Evolutionary conservation across 1,284 basidiomycete species (phyloP).

Genomic region (Uromyces viciae-fabae): DNA sequence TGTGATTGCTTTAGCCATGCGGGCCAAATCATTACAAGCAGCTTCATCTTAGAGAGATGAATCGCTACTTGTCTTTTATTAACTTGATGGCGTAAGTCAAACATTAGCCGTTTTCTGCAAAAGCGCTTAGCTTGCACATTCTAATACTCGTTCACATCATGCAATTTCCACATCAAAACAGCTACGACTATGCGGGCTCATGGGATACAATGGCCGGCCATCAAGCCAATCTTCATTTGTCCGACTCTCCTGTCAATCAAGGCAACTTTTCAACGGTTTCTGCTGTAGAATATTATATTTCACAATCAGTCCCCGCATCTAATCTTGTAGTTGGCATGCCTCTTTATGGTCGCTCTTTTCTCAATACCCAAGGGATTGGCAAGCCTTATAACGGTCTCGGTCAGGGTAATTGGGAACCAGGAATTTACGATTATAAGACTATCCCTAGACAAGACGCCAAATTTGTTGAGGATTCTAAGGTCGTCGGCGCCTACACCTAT

Average conservation of each 20-base stretch:
- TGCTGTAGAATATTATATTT: slow-evolving; percentile 34
- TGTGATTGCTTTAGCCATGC: slow-evolving; percentile 30
- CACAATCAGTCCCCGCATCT: slow-evolving; percentile 26
- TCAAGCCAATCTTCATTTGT: slow-evolving; percentile 39
- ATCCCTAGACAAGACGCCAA: slow-evolving; percentile 14
- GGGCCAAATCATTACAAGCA: slow-evolving; percentile 44
- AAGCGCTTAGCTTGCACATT: too few relatives aligned
- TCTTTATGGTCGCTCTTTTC: slow-evolving; percentile 44
- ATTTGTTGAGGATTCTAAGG: slow-evolving; percentile 33
- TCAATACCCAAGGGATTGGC: slow-evolving; percentile 41
- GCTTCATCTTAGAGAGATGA: slow-evolving; percentile 35
- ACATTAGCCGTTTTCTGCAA: not conserved
- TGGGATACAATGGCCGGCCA: slow-evolving; percentile 44
- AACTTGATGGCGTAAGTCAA: slow-evolving; percentile 44
- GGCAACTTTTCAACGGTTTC: slow-evolving; percentile 42
- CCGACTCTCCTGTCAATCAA: slow-evolving; percentile 29
- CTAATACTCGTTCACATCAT: not conserved
- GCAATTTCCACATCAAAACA: not conserved
- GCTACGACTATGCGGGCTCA: slow-evolving; percentile 45
- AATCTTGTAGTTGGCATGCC: slow-evolving; percentile 45
- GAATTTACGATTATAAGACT: slow-evolving; percentile 44
- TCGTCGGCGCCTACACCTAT: slow-evolving; percentile 35
- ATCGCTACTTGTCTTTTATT: slow-evolving; percentile 38
- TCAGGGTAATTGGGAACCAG: slow-evolving; percentile 41
- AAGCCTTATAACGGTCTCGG: slow-evolving; percentile 39